These are phyloP conservation scores for Ophiostoma himal-ulmi DNA, from an alignment of 2,329 filamentous ascomycete genomes.

Conservation along the genomic window DNA sequence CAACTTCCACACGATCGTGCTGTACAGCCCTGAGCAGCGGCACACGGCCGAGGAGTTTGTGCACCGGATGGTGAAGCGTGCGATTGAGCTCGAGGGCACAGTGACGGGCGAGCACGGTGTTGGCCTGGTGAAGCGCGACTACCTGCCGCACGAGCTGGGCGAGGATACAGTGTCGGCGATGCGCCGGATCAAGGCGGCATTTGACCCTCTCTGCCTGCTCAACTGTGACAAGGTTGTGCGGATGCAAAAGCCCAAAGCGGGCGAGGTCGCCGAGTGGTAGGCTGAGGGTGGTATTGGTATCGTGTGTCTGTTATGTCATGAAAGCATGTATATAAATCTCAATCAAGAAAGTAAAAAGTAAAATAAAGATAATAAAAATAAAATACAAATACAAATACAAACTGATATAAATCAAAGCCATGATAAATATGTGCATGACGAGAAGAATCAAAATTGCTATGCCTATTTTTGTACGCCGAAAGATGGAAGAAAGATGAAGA, in stretches of 20 bases:
- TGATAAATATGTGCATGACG: conserved; percentile 5
- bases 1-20: conserved; percentile 58
- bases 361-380: not conserved
- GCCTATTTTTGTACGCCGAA: conserved; percentile 13
- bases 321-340: conserved; percentile 1
- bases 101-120: conserved; percentile 83
- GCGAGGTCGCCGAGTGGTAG: conserved; percentile 44
- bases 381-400: not conserved
- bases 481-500: not conserved
- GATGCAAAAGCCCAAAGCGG: conserved; percentile 49
- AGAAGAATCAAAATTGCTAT: conserved; percentile 6
- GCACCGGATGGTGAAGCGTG: conserved; percentile 78
- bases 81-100: conserved; percentile 78
- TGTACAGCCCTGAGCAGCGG: conserved; percentile 62
- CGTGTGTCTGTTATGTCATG: not conserved
- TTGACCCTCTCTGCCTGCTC: conserved; percentile 66
- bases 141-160: conserved; percentile 71
- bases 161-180: conserved; percentile 71
- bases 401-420: not conserved
- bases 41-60: conserved; percentile 63
- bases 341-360: not conserved
- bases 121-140: conserved; percentile 78
- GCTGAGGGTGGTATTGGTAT: not conserved
- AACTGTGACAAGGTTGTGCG: conserved; percentile 66
- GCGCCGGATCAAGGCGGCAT: conserved; percentile 77